phyloP scores from a whole-genome alignment of 352 stramenopile species.

The Globisporangium takayamanum region DNA sequence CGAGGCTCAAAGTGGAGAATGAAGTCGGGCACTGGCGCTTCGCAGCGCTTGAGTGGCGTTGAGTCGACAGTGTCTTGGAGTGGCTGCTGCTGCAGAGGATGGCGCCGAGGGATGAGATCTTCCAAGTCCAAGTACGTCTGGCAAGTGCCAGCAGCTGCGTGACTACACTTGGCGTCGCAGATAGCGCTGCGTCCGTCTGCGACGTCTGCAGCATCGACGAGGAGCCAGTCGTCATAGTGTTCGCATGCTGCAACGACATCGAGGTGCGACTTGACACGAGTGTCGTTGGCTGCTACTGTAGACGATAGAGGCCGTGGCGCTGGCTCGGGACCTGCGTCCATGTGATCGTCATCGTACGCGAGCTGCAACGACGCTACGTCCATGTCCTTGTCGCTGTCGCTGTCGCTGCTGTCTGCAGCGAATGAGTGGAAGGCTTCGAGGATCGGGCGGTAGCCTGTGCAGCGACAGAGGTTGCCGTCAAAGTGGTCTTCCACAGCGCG shows the following conservation, averaged over 20 bases:
- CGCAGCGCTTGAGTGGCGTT: conserved; percentile 6
- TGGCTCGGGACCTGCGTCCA: too few species aligned
- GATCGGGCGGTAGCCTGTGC: conserved; percentile 85
- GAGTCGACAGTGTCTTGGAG: background rate
- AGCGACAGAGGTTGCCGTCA: conserved; percentile 95
- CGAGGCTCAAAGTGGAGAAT: conserved; percentile 25
- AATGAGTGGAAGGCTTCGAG: conserved; percentile 28
- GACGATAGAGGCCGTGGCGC: too few species aligned
- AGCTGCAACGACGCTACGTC: background rate
- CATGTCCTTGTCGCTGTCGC: background rate
- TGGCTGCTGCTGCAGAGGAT: too few species aligned
- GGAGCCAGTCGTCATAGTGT: conserved; percentile 24
- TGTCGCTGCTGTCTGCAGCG: background rate
- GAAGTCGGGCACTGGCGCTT: conserved; percentile 24
- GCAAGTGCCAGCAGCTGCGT: conserved; percentile 1
- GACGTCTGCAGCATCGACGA: conserved; percentile 16
- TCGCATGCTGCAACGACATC: conserved; percentile 18
- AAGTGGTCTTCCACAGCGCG: conserved; percentile 90
- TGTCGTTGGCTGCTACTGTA: too few species aligned
- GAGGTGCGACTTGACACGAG: background rate
- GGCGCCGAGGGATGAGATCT: conserved; percentile 17
- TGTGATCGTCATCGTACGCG: conserved; percentile 6
- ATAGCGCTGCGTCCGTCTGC: conserved; percentile 16
- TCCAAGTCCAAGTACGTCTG: conserved; percentile 28
- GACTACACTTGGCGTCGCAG: conserved; percentile 21